Evolutionary conservation across 2,329 filamentous ascomycete genomes (phyloP), one percentile per base, ranked within the genome.

Genomic region (Calycina marina): DNA sequence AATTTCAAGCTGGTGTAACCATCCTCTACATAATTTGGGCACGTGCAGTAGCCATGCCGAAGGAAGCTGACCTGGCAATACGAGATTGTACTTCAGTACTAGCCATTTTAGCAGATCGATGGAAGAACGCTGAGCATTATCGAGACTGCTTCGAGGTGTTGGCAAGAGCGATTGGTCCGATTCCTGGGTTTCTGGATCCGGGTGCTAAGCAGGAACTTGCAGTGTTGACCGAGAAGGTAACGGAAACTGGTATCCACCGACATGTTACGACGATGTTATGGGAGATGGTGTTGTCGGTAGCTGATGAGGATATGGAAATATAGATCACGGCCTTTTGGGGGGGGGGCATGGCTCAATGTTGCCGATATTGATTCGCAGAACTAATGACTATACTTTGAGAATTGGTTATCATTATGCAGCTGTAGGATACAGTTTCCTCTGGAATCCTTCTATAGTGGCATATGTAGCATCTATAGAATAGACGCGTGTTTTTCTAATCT

Each of bases 11-110:
- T 12, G 41, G 44, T 24, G 40, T 39, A 4, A 52, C 50, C 3
- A 40, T 55, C 11, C 39, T 53, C 6, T 55, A 54, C 34, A 51
- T 50, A 30, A 40, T 44, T 12, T 55, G 50, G 50, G 40, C 39
- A 0, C 41, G 41, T 9, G 43, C 40, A 6, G 36, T 40, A 6
- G 28, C 15, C 2, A 24, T 49, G 4, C 44, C 44, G 25, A 43
- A 28, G 12, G 42, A 41, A 24, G 38, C 31, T 4, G 42, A 41
- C n/a, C 35, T 41, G 11, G 45, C 50, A 24, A 48, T 52, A 15
- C 41, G 47, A 24, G 48, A 47, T n/a, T 48, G 44, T 24, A 44
- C 41, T 15, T 45, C 40, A 13, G 40, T 48, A 2, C 34, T 48
- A 2, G 44, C 43, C 15, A 44, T 48, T 18, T 40, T 50, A 8